Conservation (phyloP, 768 basidiomycete genomes). For the Boletus speciosus region DNA sequence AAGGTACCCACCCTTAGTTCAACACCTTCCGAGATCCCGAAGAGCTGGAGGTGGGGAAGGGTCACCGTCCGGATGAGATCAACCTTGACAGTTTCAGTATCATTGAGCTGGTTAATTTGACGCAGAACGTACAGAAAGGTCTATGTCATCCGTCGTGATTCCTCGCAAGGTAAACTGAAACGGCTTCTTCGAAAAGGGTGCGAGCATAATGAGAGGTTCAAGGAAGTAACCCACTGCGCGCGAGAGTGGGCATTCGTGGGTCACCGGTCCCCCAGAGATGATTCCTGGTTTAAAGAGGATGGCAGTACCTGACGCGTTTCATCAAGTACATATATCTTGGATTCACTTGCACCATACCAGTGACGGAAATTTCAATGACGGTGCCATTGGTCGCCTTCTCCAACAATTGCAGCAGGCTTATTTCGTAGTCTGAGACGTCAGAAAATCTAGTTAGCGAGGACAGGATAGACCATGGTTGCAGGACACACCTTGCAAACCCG, state of each 20-base stretch:
- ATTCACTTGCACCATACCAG: conserved; percentile 51
- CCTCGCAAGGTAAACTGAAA: conserved; percentile 79
- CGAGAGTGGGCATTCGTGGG: conserved; percentile 86
- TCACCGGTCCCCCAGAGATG: conserved; percentile 74
- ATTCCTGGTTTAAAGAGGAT: conserved; percentile 91
- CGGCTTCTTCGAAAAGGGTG: conserved; percentile 88
- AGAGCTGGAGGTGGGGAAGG: conserved; percentile 84
- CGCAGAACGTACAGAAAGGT: conserved; percentile 69
- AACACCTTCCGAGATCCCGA: conserved; percentile 85
- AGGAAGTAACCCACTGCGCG: conserved; percentile 93
- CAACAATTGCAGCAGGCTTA: conserved; percentile 80
- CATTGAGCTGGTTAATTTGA: conserved; percentile 10
- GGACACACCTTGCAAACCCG: conserved; percentile 79
- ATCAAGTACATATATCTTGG: neutral
- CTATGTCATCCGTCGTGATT: conserved; percentile 88
- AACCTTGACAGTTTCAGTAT: conserved; percentile 45
- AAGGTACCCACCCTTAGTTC: conserved; percentile 67
- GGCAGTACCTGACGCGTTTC: conserved; percentile 67
- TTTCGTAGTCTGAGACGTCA: conserved; percentile 72
- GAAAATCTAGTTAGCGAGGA: neutral
- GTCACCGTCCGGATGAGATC: conserved; percentile 89
- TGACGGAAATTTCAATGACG: conserved; percentile 92
- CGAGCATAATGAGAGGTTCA: conserved; percentile 85
- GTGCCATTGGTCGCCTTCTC: conserved; percentile 95
- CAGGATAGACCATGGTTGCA: neutral